Conservation (phyloP, 352 stramenopile species). For the Phytopythium vexans region DNA sequence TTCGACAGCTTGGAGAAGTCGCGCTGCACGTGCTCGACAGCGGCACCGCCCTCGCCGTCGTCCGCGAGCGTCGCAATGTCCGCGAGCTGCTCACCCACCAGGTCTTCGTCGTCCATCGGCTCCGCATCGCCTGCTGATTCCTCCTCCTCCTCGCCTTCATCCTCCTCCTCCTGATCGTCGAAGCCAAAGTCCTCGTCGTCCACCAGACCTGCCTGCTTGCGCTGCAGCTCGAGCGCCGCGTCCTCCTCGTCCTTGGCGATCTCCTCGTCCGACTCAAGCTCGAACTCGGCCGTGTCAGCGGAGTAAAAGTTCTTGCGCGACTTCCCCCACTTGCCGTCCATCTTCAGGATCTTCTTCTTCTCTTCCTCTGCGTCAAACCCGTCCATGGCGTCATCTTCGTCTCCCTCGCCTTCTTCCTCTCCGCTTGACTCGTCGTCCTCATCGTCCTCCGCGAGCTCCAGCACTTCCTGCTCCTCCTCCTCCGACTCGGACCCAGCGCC, state of each 20-base stretch:
- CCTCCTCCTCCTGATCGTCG: constrained; percentile 35
- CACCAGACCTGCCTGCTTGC: constrained; percentile 82
- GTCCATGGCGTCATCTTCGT: constrained; percentile 47
- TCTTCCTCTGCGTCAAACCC: constrained; percentile 58
- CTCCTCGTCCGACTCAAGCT: constrained; percentile 79
- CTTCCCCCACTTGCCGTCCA: constrained; percentile 84
- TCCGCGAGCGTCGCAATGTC: constrained; percentile 71
- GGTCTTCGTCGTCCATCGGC: constrained; percentile 61
- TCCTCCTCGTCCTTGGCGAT: constrained; percentile 81
- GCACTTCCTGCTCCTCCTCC: constrained; percentile 59
- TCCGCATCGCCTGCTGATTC: constrained; percentile 15
- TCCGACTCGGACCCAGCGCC: constrained; percentile 57
- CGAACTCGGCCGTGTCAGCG: constrained; percentile 78
- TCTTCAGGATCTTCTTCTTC: constrained; percentile 68
- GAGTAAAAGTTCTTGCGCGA: constrained; percentile 88
- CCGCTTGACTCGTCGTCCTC: constrained; percentile 24
- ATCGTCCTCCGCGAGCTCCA: constrained; percentile 51
- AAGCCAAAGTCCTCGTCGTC: constrained; percentile 87
- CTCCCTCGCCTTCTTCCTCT: constrained; percentile 19
- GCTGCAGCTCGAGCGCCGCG: constrained; percentile 77
- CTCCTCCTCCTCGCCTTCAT: constrained; percentile 42
- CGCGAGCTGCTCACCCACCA: constrained; percentile 66
- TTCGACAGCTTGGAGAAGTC: constrained; percentile 86
- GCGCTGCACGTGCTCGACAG: constrained; percentile 70
- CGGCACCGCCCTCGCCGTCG: constrained; percentile 35